Conservation (phyloP, 1,284 basidiomycete genomes). For the Fomitopsis pinicola region DNA sequence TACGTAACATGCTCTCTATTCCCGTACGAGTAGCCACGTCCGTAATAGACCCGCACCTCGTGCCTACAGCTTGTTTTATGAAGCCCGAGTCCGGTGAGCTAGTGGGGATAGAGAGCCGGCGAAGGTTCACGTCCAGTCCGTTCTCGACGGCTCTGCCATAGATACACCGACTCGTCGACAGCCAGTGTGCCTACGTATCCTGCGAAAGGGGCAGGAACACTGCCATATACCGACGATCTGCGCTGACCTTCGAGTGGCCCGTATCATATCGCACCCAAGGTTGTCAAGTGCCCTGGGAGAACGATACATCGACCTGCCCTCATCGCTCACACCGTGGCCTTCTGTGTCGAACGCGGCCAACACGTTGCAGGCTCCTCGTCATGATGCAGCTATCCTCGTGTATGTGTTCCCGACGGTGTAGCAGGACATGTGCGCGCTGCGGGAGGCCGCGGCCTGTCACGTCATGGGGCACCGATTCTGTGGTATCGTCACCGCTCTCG, state of each 20-base stretch:
- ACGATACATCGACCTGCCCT: not conserved
- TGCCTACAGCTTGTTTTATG: not conserved
- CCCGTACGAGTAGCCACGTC: not conserved
- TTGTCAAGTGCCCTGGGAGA: not conserved
- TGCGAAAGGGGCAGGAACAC: not conserved
- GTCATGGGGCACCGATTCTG: too few relatives aligned
- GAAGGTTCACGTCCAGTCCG: too few relatives aligned
- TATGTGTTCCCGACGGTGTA: too few relatives aligned
- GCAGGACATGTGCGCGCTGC: too few relatives aligned
- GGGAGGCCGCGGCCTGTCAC: too few relatives aligned
- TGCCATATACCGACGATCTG: not conserved
- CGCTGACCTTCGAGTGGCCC: not conserved
- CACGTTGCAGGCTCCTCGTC: not conserved
- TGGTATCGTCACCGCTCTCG: too few relatives aligned
- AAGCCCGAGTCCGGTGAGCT: not conserved
- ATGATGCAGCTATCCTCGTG: not conserved
- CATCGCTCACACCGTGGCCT: not conserved
- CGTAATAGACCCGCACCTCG: not conserved
- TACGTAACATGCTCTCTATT: not conserved
- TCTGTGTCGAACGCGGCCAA: not conserved
- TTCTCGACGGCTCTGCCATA: too few relatives aligned
- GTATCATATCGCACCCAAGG: not conserved
- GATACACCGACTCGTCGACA: too few relatives aligned
- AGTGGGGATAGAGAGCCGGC: not conserved
- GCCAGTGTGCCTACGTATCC: too few relatives aligned